These are phyloP conservation scores for Calonectria montana DNA, from an alignment of 2,329 filamentous ascomycete species.

Conservation along the genomic window DNA sequence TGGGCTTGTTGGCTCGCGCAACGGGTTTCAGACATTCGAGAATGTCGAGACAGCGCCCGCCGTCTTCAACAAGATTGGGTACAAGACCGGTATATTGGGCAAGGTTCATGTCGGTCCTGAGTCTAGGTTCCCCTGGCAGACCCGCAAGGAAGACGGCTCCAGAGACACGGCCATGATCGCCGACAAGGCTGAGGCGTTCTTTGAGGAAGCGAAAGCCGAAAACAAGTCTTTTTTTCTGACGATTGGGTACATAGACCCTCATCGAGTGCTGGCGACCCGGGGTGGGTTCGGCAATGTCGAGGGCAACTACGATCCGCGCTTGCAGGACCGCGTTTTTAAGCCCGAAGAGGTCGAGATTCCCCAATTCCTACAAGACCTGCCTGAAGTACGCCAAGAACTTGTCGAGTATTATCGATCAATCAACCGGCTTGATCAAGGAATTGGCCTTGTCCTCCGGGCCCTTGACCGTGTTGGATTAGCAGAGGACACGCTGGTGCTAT, in stretches of 20 bases:
- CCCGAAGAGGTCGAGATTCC: constrained; percentile 53
- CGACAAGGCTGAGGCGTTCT: constrained; percentile 51
- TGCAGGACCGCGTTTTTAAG: constrained; percentile 40
- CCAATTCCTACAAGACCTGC: constrained; percentile 53
- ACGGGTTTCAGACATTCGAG: constrained; percentile 58
- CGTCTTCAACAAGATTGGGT: constrained; percentile 52
- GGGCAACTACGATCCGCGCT: constrained; percentile 38
- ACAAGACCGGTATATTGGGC: constrained; percentile 59
- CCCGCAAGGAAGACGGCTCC: constrained; percentile 52
- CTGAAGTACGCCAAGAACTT: constrained; percentile 55
- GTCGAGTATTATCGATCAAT: constrained; percentile 56
- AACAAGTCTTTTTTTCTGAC: constrained; percentile 57
- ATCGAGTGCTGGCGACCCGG: constrained; percentile 52
- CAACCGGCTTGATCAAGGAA: constrained; percentile 53
- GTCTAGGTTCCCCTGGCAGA: constrained; percentile 49
- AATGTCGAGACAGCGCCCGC: constrained; percentile 55
- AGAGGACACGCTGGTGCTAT: constrained; percentile 56
- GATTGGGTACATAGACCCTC: constrained; percentile 59
- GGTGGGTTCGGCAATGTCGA: constrained; percentile 57
- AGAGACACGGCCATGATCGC: constrained; percentile 57
- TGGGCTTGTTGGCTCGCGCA: constrained; percentile 50
- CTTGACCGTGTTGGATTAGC: constrained; percentile 46
- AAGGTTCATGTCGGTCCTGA: constrained; percentile 60
- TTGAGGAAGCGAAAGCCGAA: constrained; percentile 46
- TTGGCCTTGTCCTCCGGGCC: constrained; percentile 52